A percentile compares a stretch with the other conserved stretches of the same genome.
Conservation (phyloP, 441 rosid species). For the Geranium incanum region DNA sequence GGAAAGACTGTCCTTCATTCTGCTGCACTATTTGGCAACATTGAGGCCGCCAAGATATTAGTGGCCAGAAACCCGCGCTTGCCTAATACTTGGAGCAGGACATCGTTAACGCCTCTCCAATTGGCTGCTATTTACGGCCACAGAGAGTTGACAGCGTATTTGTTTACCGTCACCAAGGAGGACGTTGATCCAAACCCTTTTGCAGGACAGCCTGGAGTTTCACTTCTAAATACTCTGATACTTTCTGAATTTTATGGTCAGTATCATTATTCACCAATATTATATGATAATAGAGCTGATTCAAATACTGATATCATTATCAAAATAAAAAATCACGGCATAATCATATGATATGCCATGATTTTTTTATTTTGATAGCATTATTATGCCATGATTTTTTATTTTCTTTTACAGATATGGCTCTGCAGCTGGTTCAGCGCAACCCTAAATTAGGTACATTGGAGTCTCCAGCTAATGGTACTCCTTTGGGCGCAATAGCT, state of each 20-base stretch:
- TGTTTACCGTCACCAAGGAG: background rate
- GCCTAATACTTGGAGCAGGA: constrained; percentile 2
- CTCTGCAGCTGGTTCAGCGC: background rate
- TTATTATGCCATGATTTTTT: background rate
- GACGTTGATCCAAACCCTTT: background rate
- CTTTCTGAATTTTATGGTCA: background rate
- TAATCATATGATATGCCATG: too few species aligned
- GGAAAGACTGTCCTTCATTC: background rate
- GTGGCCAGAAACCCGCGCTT: background rate
- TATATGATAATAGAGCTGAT: background rate
- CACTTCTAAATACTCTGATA: background rate
- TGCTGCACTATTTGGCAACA: background rate
- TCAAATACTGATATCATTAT: background rate
- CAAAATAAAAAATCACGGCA: too few species aligned
- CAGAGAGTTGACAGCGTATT: background rate
- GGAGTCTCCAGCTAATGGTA: background rate
- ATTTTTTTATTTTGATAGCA: too few species aligned
- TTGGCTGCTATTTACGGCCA: constrained; percentile 1
- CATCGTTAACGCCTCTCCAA: background rate
- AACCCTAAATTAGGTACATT: background rate
- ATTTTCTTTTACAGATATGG: background rate
- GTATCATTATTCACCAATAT: background rate
- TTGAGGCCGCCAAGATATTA: background rate
- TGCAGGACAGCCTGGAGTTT: background rate
- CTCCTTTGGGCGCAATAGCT: background rate